These are phyloP conservation scores for Corchorus capsularis DNA, from an alignment of 345 rosid species.

Conservation along the genomic window DNA sequence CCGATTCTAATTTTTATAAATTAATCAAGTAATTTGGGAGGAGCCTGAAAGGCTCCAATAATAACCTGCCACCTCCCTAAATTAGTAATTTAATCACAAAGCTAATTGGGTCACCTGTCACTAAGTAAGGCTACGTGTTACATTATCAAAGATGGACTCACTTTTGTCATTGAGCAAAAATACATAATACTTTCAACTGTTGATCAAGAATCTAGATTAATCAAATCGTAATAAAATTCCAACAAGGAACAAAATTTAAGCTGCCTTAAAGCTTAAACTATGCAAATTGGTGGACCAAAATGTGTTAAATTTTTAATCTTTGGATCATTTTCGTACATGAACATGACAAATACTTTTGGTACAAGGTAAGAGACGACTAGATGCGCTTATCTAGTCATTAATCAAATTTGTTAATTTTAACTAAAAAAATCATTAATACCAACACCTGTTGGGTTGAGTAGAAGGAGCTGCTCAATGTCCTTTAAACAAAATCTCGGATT, in stretches of 20 bases:
- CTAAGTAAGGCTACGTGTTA: neutral
- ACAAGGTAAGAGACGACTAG: neutral
- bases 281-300: constrained; percentile 44
- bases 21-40: neutral
- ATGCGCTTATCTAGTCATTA: neutral
- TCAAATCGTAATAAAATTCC: neutral
- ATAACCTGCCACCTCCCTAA: neutral
- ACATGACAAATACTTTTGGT: constrained; percentile 8
- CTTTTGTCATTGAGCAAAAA: neutral
- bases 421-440: no score
- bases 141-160: neutral
- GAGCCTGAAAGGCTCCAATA: neutral
- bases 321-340: neutral
- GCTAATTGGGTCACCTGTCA: neutral
- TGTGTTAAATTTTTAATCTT: neutral
- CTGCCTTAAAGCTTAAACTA: constrained; percentile 47
- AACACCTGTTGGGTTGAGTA: no score
- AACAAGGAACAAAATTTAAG: no score
- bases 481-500: no score
- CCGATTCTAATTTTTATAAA: no score
- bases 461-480: no score
- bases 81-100: neutral
- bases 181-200: neutral
- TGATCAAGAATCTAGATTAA: neutral
- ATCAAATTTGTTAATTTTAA: neutral